A percentile compares a stretch with the other conserved stretches of the same genome.
phyloP scores from a whole-genome alignment of 352 stramenopile species.

The Globisporangium barbulae region DNA sequence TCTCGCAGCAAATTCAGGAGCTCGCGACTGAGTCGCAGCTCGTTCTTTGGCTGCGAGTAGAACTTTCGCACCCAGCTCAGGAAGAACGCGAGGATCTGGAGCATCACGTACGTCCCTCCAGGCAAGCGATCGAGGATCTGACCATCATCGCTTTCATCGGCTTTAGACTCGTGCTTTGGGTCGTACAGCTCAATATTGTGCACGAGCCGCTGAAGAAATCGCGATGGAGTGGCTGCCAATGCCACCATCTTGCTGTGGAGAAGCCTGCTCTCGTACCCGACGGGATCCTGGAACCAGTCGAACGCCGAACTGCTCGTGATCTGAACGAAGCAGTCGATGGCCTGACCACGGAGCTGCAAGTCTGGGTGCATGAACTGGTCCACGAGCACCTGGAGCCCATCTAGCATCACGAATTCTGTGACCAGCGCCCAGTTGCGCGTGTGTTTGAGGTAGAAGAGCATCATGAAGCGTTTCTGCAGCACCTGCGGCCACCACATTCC shows the following conservation, averaged over 20 bases:
- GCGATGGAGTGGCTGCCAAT: constrained; percentile 12
- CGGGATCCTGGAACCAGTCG: constrained; percentile 36
- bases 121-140: constrained; percentile 14
- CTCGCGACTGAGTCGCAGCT: constrained; percentile 32
- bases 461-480: constrained; percentile 33
- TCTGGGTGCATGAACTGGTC: constrained; percentile 28
- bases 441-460: constrained; percentile 41
- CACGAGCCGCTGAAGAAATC: constrained; percentile 25
- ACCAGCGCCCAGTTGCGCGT: constrained; percentile 32
- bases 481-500: constrained; percentile 1
- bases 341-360: constrained; percentile 35
- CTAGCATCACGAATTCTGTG: constrained; percentile 30
- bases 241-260: constrained; percentile 37
- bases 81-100: constrained; percentile 43
- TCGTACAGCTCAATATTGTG: constrained; percentile 26
- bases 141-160: not conserved
- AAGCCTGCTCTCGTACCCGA: constrained; percentile 23
- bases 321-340: constrained; percentile 41
- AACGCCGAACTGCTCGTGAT: constrained; percentile 35
- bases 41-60: constrained; percentile 27
- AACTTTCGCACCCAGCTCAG: constrained; percentile 47
- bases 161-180: not conserved
- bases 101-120: constrained; percentile 26
- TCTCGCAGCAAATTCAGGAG: constrained; percentile 26
- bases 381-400: constrained; percentile 30